A percentile compares a stretch with the other conserved stretches of the same genome.
Conservation (phyloP, 2,329 filamentous ascomycete species). For the Botrytis fragariae region DNA sequence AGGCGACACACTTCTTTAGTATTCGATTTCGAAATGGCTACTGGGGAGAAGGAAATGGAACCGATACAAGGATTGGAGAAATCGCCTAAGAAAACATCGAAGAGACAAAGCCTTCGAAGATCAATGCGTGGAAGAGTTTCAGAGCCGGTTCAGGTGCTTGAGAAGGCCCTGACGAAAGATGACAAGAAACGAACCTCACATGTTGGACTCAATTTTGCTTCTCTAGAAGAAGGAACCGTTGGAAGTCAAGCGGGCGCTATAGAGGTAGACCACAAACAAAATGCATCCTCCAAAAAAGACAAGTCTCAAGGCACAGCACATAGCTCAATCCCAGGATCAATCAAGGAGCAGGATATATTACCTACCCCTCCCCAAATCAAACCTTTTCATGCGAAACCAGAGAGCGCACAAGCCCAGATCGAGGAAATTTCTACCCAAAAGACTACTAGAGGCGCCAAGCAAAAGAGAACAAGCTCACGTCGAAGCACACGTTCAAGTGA, state of each 20-base stretch:
- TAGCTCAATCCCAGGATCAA: neutral
- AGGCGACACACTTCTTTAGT: neutral
- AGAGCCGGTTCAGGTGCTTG: neutral
- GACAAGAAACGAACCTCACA: neutral
- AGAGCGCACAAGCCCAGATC: neutral
- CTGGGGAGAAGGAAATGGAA: neutral
- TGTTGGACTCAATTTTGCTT: neutral
- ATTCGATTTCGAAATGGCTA: slow-evolving; percentile 11
- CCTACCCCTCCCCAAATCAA: neutral
- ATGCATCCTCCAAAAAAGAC: too few relatives aligned
- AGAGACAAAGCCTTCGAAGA: slow-evolving; percentile 16
- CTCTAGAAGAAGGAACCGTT: neutral
- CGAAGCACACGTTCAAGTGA: slow-evolving; percentile 15
- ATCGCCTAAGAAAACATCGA: neutral
- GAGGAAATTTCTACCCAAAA: neutral
- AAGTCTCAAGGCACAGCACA: neutral
- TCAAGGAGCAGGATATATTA: neutral
- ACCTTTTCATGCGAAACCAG: neutral
- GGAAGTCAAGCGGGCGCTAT: neutral
- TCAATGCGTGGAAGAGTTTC: slow-evolving; percentile 16
- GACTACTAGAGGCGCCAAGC: neutral
- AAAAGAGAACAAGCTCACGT: slow-evolving; percentile 4
- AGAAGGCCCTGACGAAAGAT: neutral
- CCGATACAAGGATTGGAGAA: neutral
- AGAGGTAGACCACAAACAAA: neutral